Percentiles rank a stretch among this genome's conserved stretches.
These are phyloP conservation scores for Dryadomyces quercivorus DNA, from an alignment of 2,329 filamentous ascomycete genomes.

Conservation along the genomic window DNA sequence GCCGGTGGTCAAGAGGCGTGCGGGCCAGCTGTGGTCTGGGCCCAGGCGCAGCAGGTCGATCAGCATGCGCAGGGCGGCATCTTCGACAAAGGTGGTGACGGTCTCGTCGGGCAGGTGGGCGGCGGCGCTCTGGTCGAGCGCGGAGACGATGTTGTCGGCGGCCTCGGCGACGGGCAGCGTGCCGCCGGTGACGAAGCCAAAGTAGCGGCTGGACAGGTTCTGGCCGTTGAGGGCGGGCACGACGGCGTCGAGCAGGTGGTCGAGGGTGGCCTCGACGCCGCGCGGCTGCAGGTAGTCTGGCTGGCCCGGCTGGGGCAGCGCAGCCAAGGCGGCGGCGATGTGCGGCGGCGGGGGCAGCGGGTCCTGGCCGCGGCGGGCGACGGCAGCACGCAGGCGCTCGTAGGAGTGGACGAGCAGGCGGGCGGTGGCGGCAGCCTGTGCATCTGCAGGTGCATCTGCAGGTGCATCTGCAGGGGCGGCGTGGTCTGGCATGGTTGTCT, in stretches of 20 bases:
- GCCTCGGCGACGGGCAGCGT: slow-evolving; percentile 65
- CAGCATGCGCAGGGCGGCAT: slow-evolving; percentile 57
- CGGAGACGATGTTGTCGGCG: slow-evolving; percentile 74
- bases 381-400: slow-evolving; percentile 4
- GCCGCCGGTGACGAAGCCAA: slow-evolving; percentile 81
- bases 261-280: slow-evolving; percentile 20
- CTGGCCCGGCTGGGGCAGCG: slow-evolving; percentile 23
- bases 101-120: slow-evolving; percentile 71
- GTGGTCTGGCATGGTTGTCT: no score
- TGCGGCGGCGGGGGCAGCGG: slow-evolving; percentile 25
- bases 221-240: slow-evolving; percentile 53
- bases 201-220: slow-evolving; percentile 58
- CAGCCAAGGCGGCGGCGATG: slow-evolving; percentile 24
- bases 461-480: no score
- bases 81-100: slow-evolving; percentile 65
- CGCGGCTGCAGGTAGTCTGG: slow-evolving; percentile 20
- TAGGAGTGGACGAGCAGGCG: slow-evolving; percentile 13
- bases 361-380: slow-evolving; percentile 23
- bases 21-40: slow-evolving; percentile 42
- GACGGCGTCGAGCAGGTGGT: slow-evolving; percentile 33
- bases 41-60: slow-evolving; percentile 53
- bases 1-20: slow-evolving; percentile 43
- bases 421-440: neutral
- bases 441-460: no score
- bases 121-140: slow-evolving; percentile 71